Evolutionary conservation across 108 stramenopile species (phyloP).

Genomic region (Cyclostephanos tholiformis): DNA sequence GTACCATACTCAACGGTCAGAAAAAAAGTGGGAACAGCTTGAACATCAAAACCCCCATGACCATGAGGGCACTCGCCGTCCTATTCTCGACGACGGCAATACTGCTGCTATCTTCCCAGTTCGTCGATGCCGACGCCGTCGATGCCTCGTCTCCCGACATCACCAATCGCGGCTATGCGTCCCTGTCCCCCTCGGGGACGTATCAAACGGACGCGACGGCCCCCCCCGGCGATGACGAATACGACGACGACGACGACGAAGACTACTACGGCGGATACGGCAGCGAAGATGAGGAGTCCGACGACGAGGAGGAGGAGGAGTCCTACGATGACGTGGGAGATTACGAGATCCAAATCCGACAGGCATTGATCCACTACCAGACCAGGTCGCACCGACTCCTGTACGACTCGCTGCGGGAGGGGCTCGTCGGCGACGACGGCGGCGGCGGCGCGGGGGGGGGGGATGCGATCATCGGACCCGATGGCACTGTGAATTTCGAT

Average conservation of each 20-base stretch:
- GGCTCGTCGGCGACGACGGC: not conserved
- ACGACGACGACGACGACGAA: not conserved
- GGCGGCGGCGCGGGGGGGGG: not conserved
- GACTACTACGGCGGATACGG: not conserved
- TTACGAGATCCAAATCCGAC: conserved; percentile 12
- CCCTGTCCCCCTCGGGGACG: not conserved
- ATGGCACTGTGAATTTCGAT: not conserved
- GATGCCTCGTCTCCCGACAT: not conserved
- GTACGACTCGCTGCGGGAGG: conserved; percentile 3
- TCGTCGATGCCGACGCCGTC: not conserved
- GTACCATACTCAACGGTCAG: no score
- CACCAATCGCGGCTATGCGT: not conserved
- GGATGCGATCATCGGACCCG: not conserved
- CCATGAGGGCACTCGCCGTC: not conserved
- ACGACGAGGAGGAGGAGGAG: not conserved
- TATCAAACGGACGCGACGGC: not conserved
- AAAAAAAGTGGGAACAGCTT: no score
- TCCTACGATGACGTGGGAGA: not conserved
- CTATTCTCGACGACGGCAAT: not conserved
- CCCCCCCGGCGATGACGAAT: not conserved
- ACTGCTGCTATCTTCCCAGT: not conserved
- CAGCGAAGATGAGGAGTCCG: not conserved
- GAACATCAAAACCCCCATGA: no score
- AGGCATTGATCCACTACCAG: conserved; percentile 11
- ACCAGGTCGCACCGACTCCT: conserved; percentile 4